A percentile compares a stretch with the other conserved stretches of the same genome.
These are phyloP conservation scores for Gnaphalium uliginosum DNA, from an alignment of 129 eudicot genomes.

Conservation along the genomic window DNA sequence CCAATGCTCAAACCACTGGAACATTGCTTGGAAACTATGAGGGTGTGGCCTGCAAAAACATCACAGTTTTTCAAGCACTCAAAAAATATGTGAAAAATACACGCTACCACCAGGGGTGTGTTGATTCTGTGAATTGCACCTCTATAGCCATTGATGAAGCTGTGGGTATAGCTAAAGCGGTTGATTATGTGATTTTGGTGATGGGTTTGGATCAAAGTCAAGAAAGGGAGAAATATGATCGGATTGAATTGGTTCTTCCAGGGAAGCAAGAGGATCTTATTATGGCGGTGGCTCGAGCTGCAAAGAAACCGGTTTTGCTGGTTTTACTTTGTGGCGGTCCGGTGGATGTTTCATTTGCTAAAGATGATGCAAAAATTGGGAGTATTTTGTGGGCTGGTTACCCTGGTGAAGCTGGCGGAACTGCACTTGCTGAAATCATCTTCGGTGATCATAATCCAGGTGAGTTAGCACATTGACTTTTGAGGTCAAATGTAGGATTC, in stretches of 20 bases:
- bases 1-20: constrained; percentile 46
- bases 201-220: constrained; percentile 65
- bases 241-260: constrained; percentile 54
- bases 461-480: constrained; percentile 25
- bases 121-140: constrained; percentile 49
- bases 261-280: constrained; percentile 57
- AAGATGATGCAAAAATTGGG: constrained; percentile 49
- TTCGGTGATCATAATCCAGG: constrained; percentile 83
- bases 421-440: constrained; percentile 61
- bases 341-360: constrained; percentile 66
- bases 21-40: constrained; percentile 64
- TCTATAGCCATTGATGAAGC: constrained; percentile 42
- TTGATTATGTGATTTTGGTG: constrained; percentile 53
- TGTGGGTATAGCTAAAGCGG: constrained; percentile 38
- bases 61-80: constrained; percentile 48
- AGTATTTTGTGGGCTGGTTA: constrained; percentile 78
- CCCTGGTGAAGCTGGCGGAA: constrained; percentile 72
- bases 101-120: constrained; percentile 49
- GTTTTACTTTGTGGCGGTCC: constrained; percentile 69
- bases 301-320: constrained; percentile 57
- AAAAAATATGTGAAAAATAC: constrained; percentile 37
- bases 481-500: constrained; percentile 1
- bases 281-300: constrained; percentile 44
- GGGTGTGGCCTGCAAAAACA: constrained; percentile 52
- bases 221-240: constrained; percentile 61